Evolutionary conservation across 345 rosid genomes (phyloP).

Genomic region (Rhizophora apiculata): DNA sequence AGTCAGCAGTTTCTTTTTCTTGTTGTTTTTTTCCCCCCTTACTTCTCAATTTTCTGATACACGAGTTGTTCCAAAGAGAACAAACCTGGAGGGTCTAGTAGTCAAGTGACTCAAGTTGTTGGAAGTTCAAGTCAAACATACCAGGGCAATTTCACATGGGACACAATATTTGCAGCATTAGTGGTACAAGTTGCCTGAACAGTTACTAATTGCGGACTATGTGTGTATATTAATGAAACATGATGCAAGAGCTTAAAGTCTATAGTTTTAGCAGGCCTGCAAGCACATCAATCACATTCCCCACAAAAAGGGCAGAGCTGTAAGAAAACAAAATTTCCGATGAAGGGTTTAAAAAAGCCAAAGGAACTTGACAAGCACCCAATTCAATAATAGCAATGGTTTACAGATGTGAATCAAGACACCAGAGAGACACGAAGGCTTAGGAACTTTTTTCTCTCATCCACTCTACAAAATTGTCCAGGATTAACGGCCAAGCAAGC

Average conservation of each 20-base stretch:
- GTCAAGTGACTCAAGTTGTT: too few relatives aligned
- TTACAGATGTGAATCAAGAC: slow-evolving; percentile 45
- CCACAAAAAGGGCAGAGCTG: neutral
- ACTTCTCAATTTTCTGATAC: too few relatives aligned
- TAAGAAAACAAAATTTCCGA: neutral
- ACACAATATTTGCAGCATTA: neutral
- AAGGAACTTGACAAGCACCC: slow-evolving; percentile 22
- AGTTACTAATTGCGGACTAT: neutral
- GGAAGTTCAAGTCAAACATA: neutral
- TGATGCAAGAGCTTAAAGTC: slow-evolving; percentile 12
- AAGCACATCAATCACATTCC: slow-evolving; percentile 15
- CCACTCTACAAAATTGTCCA: slow-evolving; percentile 99
- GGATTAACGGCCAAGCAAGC: slow-evolving; percentile 96
- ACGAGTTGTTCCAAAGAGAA: too few relatives aligned
- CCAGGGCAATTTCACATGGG: neutral
- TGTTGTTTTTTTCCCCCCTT: too few relatives aligned
- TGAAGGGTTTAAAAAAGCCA: neutral
- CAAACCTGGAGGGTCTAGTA: too few relatives aligned
- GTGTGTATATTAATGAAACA: neutral
- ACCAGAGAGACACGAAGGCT: slow-evolving; percentile 18
- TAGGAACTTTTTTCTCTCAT: slow-evolving; percentile 67
- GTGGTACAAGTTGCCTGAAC: neutral
- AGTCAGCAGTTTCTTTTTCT: too few relatives aligned
- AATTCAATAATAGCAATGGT: slow-evolving; percentile 31
- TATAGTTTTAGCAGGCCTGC: slow-evolving; percentile 36